These are phyloP conservation scores for Backusella luteola DNA, from an alignment of 192 early-diverging fungal species.

Conservation along the genomic window DNA sequence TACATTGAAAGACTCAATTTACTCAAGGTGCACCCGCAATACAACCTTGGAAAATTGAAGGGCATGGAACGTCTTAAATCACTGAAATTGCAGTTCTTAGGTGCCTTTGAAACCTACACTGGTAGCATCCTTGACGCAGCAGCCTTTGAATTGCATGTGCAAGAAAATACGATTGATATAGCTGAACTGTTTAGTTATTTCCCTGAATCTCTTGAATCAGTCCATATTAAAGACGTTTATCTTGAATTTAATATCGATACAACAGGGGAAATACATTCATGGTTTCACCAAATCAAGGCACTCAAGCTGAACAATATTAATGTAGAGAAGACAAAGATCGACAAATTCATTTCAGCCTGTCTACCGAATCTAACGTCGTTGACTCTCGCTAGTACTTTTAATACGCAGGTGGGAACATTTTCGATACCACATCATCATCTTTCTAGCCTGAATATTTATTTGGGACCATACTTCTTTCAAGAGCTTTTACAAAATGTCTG, in stretches of 20 bases:
- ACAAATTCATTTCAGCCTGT: not conserved
- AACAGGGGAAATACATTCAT: not conserved
- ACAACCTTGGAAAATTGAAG: too few species aligned
- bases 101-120: too few species aligned
- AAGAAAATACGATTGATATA: not conserved
- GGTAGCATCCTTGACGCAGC: not conserved
- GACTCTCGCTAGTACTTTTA: not conserved
- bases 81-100: too few species aligned
- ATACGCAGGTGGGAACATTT: not conserved
- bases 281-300: not conserved
- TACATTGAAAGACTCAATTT: too few species aligned
- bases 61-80: too few species aligned
- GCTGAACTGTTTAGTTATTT: not conserved
- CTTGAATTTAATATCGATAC: not conserved
- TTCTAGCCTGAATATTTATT: not conserved
- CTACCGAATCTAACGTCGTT: too few species aligned
- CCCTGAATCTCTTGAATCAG: not conserved
- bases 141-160: not conserved
- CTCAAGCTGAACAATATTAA: not conserved
- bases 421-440: not conserved
- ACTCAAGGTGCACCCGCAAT: too few species aligned
- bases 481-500: not conserved
- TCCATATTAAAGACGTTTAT: not conserved
- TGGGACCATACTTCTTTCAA: not conserved
- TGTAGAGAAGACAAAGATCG: not conserved